Conservation (phyloP, 2,329 filamentous ascomycete species). For the Didymellaceae sp. region DNA sequence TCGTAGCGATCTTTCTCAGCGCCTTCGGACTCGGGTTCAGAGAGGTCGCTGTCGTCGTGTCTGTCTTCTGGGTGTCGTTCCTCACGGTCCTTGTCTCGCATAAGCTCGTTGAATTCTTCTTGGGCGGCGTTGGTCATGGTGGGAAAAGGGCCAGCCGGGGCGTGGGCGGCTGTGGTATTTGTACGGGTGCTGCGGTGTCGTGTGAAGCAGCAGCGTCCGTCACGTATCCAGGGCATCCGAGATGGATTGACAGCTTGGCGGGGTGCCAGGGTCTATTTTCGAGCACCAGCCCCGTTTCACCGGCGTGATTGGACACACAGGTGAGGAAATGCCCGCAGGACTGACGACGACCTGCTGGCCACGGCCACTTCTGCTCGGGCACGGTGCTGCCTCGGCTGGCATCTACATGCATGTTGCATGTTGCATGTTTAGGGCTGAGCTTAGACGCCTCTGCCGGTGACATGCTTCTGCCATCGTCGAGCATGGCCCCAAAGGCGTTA, state of each 20-base stretch:
- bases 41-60: constrained; percentile 65
- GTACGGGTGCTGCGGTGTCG: constrained; percentile 19
- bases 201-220: constrained; percentile 13
- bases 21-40: constrained; percentile 61
- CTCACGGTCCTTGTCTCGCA: constrained; percentile 55
- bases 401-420: constrained; percentile 9
- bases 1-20: constrained; percentile 62
- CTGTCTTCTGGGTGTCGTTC: constrained; percentile 57
- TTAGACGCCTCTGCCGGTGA: constrained; percentile 16
- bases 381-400: constrained; percentile 9
- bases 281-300: constrained; percentile 20
- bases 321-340: constrained; percentile 13
- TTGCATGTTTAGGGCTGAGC: constrained; percentile 26
- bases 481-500: constrained; percentile 28
- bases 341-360: constrained; percentile 17
- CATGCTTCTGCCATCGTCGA: constrained; percentile 18
- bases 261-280: constrained; percentile 19
- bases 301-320: constrained; percentile 29
- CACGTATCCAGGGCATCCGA: constrained; percentile 12
- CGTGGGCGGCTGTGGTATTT: constrained; percentile 15
- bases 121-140: constrained; percentile 56
- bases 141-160: constrained; percentile 23
- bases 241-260: constrained; percentile 22
- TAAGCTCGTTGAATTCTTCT: constrained; percentile 60
- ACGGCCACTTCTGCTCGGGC: constrained; percentile 6